phyloP scores from a whole-genome alignment of 768 basidiomycete species.

The Mycena kentingensis region DNA sequence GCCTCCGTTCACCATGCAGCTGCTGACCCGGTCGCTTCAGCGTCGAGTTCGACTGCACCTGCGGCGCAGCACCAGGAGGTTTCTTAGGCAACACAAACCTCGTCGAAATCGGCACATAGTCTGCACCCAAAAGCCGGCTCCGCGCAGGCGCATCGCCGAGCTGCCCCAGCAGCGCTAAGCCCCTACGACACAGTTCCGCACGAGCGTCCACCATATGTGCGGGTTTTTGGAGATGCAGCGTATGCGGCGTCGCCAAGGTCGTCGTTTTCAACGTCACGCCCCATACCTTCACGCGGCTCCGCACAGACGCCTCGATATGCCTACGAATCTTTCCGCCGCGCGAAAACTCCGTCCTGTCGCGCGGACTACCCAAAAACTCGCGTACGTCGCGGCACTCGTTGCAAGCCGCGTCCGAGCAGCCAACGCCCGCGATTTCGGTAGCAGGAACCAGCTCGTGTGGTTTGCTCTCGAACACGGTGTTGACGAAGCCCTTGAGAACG shows the following conservation, averaged over 20 bases:
- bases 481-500: neutral
- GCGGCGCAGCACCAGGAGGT: no score
- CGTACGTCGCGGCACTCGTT: neutral
- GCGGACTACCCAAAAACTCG: neutral
- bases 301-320: neutral
- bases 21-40: no score
- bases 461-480: neutral
- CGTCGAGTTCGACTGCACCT: no score
- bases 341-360: neutral
- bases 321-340: neutral
- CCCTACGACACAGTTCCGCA: neutral
- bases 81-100: neutral
- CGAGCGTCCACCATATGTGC: neutral
- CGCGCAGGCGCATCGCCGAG: neutral
- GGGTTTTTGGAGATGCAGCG: neutral
- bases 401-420: neutral
- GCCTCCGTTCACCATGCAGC: no score
- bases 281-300: neutral
- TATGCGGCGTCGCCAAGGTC: neutral
- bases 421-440: conserved; percentile 3
- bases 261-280: conserved; percentile 3
- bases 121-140: neutral
- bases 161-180: neutral
- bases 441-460: conserved; percentile 2
- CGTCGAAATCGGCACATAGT: conserved; percentile 2